Evolutionary conservation across 2,329 filamentous ascomycete species (phyloP).

Genomic region (Zelopaecilomyces penicillatus): DNA sequence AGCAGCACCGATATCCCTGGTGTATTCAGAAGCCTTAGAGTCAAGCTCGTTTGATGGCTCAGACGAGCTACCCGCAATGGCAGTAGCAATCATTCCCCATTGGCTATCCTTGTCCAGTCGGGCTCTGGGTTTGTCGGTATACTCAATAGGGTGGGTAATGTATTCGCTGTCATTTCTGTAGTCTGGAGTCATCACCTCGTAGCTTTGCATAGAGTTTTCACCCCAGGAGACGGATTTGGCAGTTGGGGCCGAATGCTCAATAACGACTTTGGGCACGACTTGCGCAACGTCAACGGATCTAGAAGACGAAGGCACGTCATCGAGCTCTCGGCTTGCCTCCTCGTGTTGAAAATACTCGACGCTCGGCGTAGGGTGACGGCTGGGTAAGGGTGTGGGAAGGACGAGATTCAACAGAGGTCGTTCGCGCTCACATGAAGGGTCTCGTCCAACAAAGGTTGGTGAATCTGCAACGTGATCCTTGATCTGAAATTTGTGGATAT

Average conservation of each 20-base stretch:
- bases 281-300: slow-evolving; percentile 26
- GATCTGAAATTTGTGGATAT: slow-evolving; percentile 33
- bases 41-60: slow-evolving; percentile 28
- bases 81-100: slow-evolving; percentile 47
- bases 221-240: slow-evolving; percentile 57
- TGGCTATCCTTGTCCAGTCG: slow-evolving; percentile 32
- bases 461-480: slow-evolving; percentile 16
- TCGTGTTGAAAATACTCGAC: slow-evolving; percentile 15
- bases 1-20: slow-evolving; percentile 8
- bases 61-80: slow-evolving; percentile 32
- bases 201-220: slow-evolving; percentile 55
- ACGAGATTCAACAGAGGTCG: slow-evolving; percentile 54
- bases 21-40: slow-evolving; percentile 11
- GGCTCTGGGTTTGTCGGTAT: slow-evolving; percentile 24
- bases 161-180: slow-evolving; percentile 23
- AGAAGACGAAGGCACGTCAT: slow-evolving; percentile 15
- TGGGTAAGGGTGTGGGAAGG: slow-evolving; percentile 46
- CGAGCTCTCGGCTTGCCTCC: slow-evolving; percentile 9
- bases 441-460: slow-evolving; percentile 35
- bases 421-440: slow-evolving; percentile 46
- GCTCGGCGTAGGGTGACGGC: slow-evolving; percentile 36
- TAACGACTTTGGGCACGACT: slow-evolving; percentile 33
- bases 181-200: slow-evolving; percentile 52
- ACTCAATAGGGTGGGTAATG: slow-evolving; percentile 16
- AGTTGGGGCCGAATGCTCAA: slow-evolving; percentile 22